phyloP scores from a whole-genome alignment of 352 stramenopile species.

The Peronospora tabacina region DNA sequence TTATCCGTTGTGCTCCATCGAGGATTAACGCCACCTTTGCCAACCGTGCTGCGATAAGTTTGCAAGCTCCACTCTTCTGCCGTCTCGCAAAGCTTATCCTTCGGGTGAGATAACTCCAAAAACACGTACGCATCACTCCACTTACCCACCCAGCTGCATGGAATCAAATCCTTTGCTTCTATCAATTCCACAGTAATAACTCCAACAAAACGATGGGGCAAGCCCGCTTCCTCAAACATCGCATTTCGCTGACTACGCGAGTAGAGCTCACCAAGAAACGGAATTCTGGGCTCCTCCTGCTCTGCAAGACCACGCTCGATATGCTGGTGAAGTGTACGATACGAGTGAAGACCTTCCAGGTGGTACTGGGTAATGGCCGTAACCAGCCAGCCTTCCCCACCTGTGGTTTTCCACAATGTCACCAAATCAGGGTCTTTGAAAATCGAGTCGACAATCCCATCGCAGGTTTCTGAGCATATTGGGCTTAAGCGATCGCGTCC shows the following conservation, averaged over 20 bases:
- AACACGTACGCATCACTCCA: constrained; percentile 78
- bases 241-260: constrained; percentile 68
- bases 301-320: constrained; percentile 31
- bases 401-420: constrained; percentile 63
- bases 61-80: constrained; percentile 67
- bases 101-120: constrained; percentile 41
- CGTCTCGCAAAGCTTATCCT: constrained; percentile 26
- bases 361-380: constrained; percentile 74
- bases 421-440: constrained; percentile 57
- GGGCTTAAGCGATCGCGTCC: constrained; percentile 67
- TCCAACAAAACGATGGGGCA: constrained; percentile 70
- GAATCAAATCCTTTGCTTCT: constrained; percentile 61
- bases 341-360: constrained; percentile 57
- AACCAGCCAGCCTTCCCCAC: constrained; percentile 74
- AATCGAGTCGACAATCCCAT: constrained; percentile 52
- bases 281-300: constrained; percentile 37
- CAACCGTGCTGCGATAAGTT: constrained; percentile 61
- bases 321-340: constrained; percentile 34
- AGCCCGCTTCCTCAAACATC: constrained; percentile 65
- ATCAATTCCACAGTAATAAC: constrained; percentile 60
- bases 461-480: constrained; percentile 52
- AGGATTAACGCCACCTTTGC: constrained; percentile 43
- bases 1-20: constrained; percentile 45
- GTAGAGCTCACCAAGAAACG: constrained; percentile 57
- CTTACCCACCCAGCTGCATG: constrained; percentile 55